Percentiles rank a stretch among this genome's conserved stretches.
Evolutionary conservation across 345 rosid genomes (phyloP).

Genomic region (Capsella bursapastoris): DNA sequence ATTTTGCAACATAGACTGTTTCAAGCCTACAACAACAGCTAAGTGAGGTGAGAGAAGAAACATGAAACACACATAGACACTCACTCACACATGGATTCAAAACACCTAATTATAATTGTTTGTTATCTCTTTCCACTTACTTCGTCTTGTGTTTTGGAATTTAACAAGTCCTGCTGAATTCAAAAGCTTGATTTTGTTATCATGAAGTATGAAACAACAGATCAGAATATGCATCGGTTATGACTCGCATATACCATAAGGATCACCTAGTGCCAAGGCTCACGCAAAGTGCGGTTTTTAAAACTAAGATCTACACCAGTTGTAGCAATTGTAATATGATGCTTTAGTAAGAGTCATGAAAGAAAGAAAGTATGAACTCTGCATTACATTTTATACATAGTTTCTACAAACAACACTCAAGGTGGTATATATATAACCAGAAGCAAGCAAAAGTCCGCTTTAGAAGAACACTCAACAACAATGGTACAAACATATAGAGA

Average conservation of each 20-base stretch:
- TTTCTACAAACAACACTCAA: slow-evolving; percentile 31
- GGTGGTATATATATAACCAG: background rate
- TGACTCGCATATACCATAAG: background rate
- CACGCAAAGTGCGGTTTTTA: no score
- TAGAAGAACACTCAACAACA: slow-evolving; percentile 27
- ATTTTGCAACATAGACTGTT: slow-evolving; percentile 89
- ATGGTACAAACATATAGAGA: slow-evolving; percentile 19
- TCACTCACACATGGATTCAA: slow-evolving; percentile 15
- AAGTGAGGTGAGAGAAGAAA: slow-evolving; percentile 21
- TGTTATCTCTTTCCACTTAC: slow-evolving; percentile 20
- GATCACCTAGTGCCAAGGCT: background rate
- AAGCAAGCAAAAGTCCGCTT: slow-evolving; percentile 32
- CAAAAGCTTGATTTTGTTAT: slow-evolving; percentile 30
- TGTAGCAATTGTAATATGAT: background rate
- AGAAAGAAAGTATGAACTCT: background rate
- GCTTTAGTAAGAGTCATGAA: background rate
- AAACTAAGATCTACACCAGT: background rate
- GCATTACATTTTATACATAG: slow-evolving; percentile 36
- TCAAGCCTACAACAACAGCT: slow-evolving; percentile 72
- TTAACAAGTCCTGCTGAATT: slow-evolving; percentile 22
- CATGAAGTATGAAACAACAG: background rate
- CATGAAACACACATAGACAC: slow-evolving; percentile 20
- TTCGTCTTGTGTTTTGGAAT: slow-evolving; percentile 24
- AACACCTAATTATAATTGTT: slow-evolving; percentile 34
- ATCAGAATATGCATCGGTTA: background rate